These are phyloP conservation scores for Fermentozyma sake DNA, from an alignment of 1,139 yeast species.

Conservation along the genomic window DNA sequence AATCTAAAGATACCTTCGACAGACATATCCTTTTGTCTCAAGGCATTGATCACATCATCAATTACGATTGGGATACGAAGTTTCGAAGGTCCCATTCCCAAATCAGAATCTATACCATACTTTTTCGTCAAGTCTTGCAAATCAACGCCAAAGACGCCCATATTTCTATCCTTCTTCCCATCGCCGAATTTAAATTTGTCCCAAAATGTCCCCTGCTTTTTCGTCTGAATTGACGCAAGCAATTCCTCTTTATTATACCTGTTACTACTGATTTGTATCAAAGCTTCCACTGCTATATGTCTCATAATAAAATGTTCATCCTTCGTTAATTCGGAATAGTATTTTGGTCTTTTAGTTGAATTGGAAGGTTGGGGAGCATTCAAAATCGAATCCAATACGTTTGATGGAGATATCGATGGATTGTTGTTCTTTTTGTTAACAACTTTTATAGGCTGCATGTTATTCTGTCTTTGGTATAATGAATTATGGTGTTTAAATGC, in stretches of 20 bases:
- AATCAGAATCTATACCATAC: constrained; percentile 81
- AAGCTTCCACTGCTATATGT: constrained; percentile 64
- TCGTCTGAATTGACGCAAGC: constrained; percentile 49
- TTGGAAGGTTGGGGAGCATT: constrained; percentile 9
- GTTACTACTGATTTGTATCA: constrained; percentile 37
- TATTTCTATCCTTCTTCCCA: constrained; percentile 22
- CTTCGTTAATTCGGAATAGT: constrained; percentile 68
- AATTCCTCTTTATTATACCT: constrained; percentile 50
- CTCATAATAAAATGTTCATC: constrained; percentile 61
- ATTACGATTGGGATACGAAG: constrained; percentile 80
- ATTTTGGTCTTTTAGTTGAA: constrained; percentile 26
- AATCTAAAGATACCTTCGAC: constrained; percentile 95
- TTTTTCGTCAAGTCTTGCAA: constrained; percentile 65
- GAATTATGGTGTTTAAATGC: constrained; percentile 70
- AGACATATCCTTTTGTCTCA: constrained; percentile 91
- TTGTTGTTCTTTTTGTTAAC: constrained; percentile 5
- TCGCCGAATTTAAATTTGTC: constrained; percentile 49
- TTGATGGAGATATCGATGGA: constrained; percentile 9
- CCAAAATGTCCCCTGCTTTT: constrained; percentile 69
- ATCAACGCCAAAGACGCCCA: constrained; percentile 73
- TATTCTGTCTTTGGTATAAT: constrained; percentile 38
- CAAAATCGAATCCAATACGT: constrained; percentile 11
- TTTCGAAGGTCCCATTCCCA: constrained; percentile 82
- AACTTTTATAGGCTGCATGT: constrained; percentile 27
- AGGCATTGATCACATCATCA: constrained; percentile 79